Evolutionary conservation across 805 yeast species (phyloP), one percentile per base, ranked within the genome.

Genomic region (Sugiyamaella chiloensis): DNA sequence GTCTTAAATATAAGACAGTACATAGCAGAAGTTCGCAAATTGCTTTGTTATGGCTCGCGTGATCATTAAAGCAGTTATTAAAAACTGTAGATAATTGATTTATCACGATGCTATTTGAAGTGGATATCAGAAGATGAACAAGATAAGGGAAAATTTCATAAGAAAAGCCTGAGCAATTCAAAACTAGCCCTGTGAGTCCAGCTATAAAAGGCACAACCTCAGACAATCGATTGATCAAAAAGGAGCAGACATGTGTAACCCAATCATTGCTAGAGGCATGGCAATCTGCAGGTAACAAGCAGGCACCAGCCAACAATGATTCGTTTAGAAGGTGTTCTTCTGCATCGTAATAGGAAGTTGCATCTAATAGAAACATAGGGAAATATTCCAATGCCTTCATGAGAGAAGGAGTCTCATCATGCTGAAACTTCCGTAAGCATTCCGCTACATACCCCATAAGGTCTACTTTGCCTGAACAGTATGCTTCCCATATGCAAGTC

Each of bases 1-100:
- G 35, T 34, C 52, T 49, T 24, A 58, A 40, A 44, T 44, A 49
- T 7, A 61, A 17, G 29, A 46, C 35, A 11, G 51, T 26, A 19
- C 30, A 27, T 20, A 57, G 40, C 6, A 57, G 31, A 21, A 57
- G 43, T 21, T 44, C 35, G 7, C 12, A 20, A 19, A 35, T 12
- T 35, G 12, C 9, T 19, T 20, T 5, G 42, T 21, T 34, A 11
- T 19, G 29, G 14, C 14, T 20, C 24, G n/a, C 35, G n/a, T n/a
- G n/a, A 24, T 8, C 29, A 8, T 7, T 8, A 11, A 26, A 26
- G 29, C 29, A 26, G 29, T 7, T 11, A 26, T 26, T 26, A 11
- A 26, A 26, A 8, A 26, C 11, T 11, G 7, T 11, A 8, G 29
- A 26, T 8, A 26, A 7, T 7, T 11, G 29, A 8, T 8, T 7